These are phyloP conservation scores for Alternaria viburni DNA, from an alignment of 2,329 filamentous ascomycete species.

Conservation along the genomic window DNA sequence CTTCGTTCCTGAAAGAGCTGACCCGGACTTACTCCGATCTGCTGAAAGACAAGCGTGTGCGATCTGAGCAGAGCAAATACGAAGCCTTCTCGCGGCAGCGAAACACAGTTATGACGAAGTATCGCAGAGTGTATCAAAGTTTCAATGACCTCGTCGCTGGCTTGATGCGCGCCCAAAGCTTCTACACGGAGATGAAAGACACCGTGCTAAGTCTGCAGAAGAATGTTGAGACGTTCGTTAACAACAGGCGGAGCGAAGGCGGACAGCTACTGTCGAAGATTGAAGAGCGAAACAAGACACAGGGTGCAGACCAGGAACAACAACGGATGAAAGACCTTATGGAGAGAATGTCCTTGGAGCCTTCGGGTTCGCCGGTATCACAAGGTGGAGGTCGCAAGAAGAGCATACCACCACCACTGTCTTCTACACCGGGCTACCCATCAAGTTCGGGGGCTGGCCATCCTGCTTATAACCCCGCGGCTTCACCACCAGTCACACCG, in stretches of 20 bases:
- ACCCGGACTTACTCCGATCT: slow-evolving; percentile 85
- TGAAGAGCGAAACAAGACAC: slow-evolving; percentile 76
- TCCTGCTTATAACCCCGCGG: slow-evolving; percentile 59
- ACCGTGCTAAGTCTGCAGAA: slow-evolving; percentile 90
- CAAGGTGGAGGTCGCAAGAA: slow-evolving; percentile 37
- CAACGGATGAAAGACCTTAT: slow-evolving; percentile 87
- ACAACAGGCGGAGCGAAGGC: slow-evolving; percentile 89
- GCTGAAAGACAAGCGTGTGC: slow-evolving; percentile 90
- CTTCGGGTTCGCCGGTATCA: slow-evolving; percentile 44
- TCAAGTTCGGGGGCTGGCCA: slow-evolving; percentile 39
- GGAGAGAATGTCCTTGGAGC: slow-evolving; percentile 91
- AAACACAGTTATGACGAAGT: slow-evolving; percentile 79
- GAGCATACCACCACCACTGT: slow-evolving; percentile 51
- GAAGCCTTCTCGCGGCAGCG: slow-evolving; percentile 85
- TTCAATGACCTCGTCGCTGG: slow-evolving; percentile 90
- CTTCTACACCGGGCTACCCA: slow-evolving; percentile 40
- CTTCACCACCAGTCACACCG: slow-evolving; percentile 55
- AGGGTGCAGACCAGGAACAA: slow-evolving; percentile 80
- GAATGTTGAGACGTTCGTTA: slow-evolving; percentile 97
- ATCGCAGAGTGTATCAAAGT: slow-evolving; percentile 89
- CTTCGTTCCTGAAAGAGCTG: slow-evolving; percentile 91
- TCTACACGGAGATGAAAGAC: slow-evolving; percentile 95
- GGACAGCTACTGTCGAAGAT: slow-evolving; percentile 89
- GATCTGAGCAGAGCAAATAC: slow-evolving; percentile 93
- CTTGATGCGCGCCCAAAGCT: slow-evolving; percentile 84